phyloP scores from a whole-genome alignment of 2,329 filamentous ascomycete genomes.

The Metarhizium brunneum region DNA sequence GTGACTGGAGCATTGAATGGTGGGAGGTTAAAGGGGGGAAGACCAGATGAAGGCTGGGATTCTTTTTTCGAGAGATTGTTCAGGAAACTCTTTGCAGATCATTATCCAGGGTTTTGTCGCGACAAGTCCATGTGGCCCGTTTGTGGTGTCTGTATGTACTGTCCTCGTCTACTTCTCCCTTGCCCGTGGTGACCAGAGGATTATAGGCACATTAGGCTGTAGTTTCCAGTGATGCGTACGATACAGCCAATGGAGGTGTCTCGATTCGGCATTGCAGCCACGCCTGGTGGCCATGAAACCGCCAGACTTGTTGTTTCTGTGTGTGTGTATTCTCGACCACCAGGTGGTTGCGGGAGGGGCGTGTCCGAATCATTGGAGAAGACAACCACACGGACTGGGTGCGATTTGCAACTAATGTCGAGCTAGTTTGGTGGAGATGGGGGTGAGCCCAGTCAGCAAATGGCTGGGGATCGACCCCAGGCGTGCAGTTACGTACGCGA shows the following conservation, averaged over 20 bases:
- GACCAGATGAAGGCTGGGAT: not conserved
- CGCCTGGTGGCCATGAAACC: too few relatives aligned
- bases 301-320: too few relatives aligned
- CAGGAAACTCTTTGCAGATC: not conserved
- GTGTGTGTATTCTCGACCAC: too few relatives aligned
- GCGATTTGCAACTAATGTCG: not conserved
- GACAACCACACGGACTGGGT: not conserved
- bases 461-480: not conserved
- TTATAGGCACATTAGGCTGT: not conserved
- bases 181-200: not conserved
- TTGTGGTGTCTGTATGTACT: not conserved
- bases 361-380: not conserved
- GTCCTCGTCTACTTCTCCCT: not conserved
- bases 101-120: not conserved
- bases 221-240: not conserved
- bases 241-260: not conserved
- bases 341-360: not conserved
- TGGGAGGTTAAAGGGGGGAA: not conserved
- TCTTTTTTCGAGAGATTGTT: not conserved
- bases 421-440: constrained; percentile 6
- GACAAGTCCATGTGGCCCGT: not conserved
- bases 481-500: not conserved
- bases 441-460: not conserved
- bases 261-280: not conserved
- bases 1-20: not conserved